Evolutionary conservation across 2,329 filamentous ascomycete species (phyloP), one percentile per base, ranked within the genome.

Genomic region (Claviceps sorghi): DNA sequence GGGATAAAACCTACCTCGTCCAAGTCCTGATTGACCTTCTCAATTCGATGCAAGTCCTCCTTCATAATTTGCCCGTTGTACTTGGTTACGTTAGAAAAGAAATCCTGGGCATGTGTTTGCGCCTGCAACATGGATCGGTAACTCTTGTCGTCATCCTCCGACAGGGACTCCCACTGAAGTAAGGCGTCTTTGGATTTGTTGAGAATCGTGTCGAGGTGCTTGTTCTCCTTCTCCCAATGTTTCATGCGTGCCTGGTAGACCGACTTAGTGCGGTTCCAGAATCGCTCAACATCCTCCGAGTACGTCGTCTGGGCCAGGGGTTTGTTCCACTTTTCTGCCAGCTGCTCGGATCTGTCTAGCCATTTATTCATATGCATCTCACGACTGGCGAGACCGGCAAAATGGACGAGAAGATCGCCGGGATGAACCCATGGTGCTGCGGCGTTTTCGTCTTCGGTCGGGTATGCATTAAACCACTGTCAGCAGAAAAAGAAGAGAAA

Each of bases 391-490:
- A 38, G 15, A 11, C 57, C 57, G 4, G 57, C 56, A n/a, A 59
- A 59, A 36, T 59, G 56, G 13, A 59, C 50, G 29, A 59, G 34
- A 17, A 58, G 54, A 48, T 58, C 57, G n/a, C 57, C 57, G 3
- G 52, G 48, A 38, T 43, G 36, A 32, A 54, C 43, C 4, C 17
- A 48, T 15, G 47, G 22, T 17, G 40, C 5, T n/a, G 21, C 40
- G 8, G 43, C 5, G 2, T 46, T 41, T 29, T 17, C n/a, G 2
- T 47, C 51, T 5, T 48, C 43, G 8, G 10, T 47, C 11, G n/a
- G 21, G 36, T 59, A 59, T 2, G 58, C 51, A 22, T 59, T 59
- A 46, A 59, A 58, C 57, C 58, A 59, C 51, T 55, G 11, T 9
- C 9, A 11, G 10, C 1, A 30, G 15, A 29, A 22, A 5, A 29